These are phyloP conservation scores for Begonia fuchsioides DNA, from an alignment of 306 rosid genomes.

Conservation along the genomic window DNA sequence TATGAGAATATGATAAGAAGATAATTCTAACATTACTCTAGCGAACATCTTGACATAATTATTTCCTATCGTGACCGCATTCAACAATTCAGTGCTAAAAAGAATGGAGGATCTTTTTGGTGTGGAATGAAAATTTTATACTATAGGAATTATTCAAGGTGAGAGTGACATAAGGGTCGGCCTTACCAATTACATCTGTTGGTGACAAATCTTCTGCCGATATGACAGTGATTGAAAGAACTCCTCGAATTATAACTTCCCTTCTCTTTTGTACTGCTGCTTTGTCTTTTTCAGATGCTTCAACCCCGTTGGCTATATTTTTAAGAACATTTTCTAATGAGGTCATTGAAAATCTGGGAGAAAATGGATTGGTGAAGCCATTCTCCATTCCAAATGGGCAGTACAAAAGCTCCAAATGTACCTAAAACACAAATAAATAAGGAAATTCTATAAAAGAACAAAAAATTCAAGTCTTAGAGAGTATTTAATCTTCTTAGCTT, in stretches of 20 bases:
- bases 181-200: constrained; percentile 68
- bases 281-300: constrained; percentile 41
- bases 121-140: too few relatives aligned
- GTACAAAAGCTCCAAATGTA: constrained; percentile 89
- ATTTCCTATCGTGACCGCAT: too few relatives aligned
- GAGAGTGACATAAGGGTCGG: constrained; percentile 82
- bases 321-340: constrained; percentile 79
- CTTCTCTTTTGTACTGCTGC: constrained; percentile 44
- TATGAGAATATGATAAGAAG: too few relatives aligned
- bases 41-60: too few relatives aligned
- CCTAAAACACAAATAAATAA: constrained; percentile 31
- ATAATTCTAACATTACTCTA: too few relatives aligned
- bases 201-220: constrained; percentile 96
- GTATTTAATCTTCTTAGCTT: background rate
- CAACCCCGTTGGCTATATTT: constrained; percentile 46
- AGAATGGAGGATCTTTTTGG: too few relatives aligned
- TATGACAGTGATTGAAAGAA: constrained; percentile 66
- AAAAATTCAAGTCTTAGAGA: background rate
- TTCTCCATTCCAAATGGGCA: constrained; percentile 68
- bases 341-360: constrained; percentile 49
- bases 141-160: constrained; percentile 28
- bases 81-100: too few relatives aligned
- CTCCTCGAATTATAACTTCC: constrained; percentile 89
- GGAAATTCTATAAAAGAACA: background rate
- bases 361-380: constrained; percentile 62